phyloP scores from a whole-genome alignment of 169 alveolate genomes.

The Amoebophrya sp. region DNA sequence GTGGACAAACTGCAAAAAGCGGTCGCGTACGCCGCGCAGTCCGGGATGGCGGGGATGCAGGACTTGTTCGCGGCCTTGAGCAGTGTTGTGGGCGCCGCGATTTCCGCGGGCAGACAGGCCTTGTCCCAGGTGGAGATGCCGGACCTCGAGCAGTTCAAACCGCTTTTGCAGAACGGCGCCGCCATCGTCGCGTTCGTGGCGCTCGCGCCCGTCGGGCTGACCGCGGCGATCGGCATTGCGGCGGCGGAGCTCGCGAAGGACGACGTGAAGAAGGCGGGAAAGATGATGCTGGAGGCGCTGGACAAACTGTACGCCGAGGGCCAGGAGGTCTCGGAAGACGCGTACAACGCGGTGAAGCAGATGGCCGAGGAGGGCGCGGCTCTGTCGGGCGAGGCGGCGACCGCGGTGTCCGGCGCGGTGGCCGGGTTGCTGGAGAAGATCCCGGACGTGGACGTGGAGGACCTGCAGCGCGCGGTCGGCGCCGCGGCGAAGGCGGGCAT shows the following conservation, averaged over 20 bases:
- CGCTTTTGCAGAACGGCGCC: background rate
- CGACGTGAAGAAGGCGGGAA: background rate
- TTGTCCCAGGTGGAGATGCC: background rate
- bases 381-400: background rate
- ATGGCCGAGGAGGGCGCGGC: background rate
- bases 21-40: conserved; percentile 14
- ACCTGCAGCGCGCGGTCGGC: background rate
- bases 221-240: background rate
- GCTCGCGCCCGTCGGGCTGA: background rate
- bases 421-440: background rate
- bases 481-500: conserved; percentile 11
- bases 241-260: background rate
- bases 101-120: background rate
- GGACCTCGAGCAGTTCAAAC: background rate
- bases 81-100: background rate
- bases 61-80: background rate
- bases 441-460: background rate
- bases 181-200: conserved; percentile 3
- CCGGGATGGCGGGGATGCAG: conserved; percentile 1
- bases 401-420: background rate
- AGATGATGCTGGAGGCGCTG: background rate
- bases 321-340: background rate
- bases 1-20: background rate
- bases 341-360: background rate
- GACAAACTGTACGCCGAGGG: background rate